Evolutionary conservation across 768 basidiomycete genomes (phyloP).

Genomic region (Hirschioporus abietinus): DNA sequence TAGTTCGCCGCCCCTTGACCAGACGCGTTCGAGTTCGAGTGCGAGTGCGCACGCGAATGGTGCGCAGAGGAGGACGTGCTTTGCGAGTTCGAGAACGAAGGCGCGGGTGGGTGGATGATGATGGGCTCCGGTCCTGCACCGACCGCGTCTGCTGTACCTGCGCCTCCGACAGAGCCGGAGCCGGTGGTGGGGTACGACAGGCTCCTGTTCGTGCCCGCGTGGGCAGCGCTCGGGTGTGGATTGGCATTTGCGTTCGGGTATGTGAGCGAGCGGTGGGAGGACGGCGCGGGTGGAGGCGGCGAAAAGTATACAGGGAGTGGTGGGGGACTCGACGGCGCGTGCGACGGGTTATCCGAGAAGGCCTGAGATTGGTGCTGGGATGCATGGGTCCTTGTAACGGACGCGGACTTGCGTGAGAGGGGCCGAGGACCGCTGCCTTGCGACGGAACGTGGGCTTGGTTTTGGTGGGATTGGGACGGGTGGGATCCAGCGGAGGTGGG

Average conservation of each 20-base stretch:
- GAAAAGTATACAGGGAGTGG: neutral
- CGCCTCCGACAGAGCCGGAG: neutral
- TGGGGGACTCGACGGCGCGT: too few relatives aligned
- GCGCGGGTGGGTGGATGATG: neutral
- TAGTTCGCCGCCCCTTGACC: too few relatives aligned
- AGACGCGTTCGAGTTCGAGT: neutral
- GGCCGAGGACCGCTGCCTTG: neutral
- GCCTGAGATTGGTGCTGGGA: neutral
- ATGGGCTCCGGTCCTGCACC: neutral
- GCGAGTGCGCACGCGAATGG: neutral
- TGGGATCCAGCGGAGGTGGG: neutral
- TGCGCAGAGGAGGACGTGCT: neutral
- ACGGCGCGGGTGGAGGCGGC: neutral
- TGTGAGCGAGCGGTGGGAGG: neutral
- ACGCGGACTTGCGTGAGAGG: neutral
- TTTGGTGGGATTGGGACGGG: neutral
- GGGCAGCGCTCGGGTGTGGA: neutral
- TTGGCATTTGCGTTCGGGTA: neutral
- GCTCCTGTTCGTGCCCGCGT: neutral
- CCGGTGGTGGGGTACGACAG: neutral
- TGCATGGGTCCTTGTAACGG: neutral
- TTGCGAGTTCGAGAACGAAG: neutral
- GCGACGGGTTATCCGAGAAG: too few relatives aligned
- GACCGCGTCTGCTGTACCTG: too few relatives aligned
- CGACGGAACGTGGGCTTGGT: neutral